phyloP scores from a whole-genome alignment of 1,139 yeast genomes.

The Fermentozyma sake region DNA sequence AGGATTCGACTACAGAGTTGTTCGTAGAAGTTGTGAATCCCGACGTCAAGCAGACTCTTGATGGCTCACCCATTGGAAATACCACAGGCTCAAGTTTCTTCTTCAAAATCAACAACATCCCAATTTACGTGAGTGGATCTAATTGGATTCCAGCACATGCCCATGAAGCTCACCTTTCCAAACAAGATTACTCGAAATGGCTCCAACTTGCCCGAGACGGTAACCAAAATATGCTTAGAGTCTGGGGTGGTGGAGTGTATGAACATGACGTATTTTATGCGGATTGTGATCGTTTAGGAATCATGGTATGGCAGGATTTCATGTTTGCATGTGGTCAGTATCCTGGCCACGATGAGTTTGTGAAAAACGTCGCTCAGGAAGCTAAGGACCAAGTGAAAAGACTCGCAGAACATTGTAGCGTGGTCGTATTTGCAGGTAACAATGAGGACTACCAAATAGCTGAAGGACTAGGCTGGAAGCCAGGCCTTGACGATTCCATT shows the following conservation, averaged over 20 bases:
- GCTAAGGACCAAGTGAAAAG: slow-evolving; percentile 30
- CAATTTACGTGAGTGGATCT: slow-evolving; percentile 36
- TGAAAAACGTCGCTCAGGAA: slow-evolving; percentile 28
- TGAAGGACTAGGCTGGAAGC: slow-evolving; percentile 23
- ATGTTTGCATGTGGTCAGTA: slow-evolving; percentile 53
- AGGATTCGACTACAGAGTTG: too few species aligned
- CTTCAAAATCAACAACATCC: slow-evolving; percentile 34
- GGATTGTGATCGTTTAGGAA: slow-evolving; percentile 40
- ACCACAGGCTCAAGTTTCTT: slow-evolving; percentile 24
- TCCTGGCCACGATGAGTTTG: slow-evolving; percentile 30
- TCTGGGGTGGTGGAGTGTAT: slow-evolving; percentile 50
- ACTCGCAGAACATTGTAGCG: slow-evolving; percentile 31
- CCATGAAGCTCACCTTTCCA: slow-evolving; percentile 22
- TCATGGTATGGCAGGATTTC: slow-evolving; percentile 48
- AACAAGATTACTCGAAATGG: slow-evolving; percentile 30
- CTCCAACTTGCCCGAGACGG: slow-evolving; percentile 29
- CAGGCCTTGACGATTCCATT: slow-evolving; percentile 27
- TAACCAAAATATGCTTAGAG: slow-evolving; percentile 41
- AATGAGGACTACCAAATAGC: slow-evolving; percentile 47
- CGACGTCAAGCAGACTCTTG: too few species aligned
- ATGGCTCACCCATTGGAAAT: slow-evolving; percentile 18
- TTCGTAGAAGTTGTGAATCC: too few species aligned
- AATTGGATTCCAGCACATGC: slow-evolving; percentile 50
- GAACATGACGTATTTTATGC: slow-evolving; percentile 38
- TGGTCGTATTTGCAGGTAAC: slow-evolving; percentile 37